Evolutionary conservation across 331 rosid genomes (phyloP), one percentile per base, ranked within the genome.

Genomic region (Quercus lobata): DNA sequence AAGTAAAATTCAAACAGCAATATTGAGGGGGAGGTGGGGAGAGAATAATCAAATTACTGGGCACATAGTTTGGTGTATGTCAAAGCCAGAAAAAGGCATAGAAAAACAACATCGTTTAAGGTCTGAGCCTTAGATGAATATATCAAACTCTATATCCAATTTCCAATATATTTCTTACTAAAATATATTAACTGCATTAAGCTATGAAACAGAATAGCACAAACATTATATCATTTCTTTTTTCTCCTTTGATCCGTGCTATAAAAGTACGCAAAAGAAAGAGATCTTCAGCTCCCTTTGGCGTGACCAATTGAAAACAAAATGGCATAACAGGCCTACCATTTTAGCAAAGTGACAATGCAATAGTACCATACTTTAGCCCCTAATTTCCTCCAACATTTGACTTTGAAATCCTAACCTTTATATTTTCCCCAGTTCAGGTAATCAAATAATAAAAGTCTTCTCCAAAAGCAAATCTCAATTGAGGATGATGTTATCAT

Each of bases 1-100:
- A 71, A 63, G 76, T 18, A 41, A 71, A 74, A 79, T 58, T 58
- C 52, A 78, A 84, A 46, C 62, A n/a, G 30, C 57, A 49, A 27
- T 71, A 37, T 8, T 2, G 7, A 9, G 16, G 9, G 3, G 19
- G 37, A 10, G 37, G 44, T 30, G 17, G 5, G 4, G 62, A 24
- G 32, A 15, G 7, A 29, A 63, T 29, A 14, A 29, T 29, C 44
- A 15, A 63, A 14, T 35, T 24, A 63, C 14, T 63, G 70, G 21
- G 10, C n/a, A 63, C 21, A 29, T 29, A 18, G 21, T 63, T 27
- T 16, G 41, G 21, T 63, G 17, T 16, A 29, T 29, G 10, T 27
- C 17, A 25, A 27, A 27, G 37, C 44, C 70, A 63, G 70, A 49
- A 63, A 63, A 68, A 68, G 53, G 72, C 29, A 8, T 8, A 16